Evolutionary conservation across 371 early-diverging fungal genomes (phyloP), one percentile per base, ranked within the genome.

Genomic region (Basidiobolus meristosporus): DNA sequence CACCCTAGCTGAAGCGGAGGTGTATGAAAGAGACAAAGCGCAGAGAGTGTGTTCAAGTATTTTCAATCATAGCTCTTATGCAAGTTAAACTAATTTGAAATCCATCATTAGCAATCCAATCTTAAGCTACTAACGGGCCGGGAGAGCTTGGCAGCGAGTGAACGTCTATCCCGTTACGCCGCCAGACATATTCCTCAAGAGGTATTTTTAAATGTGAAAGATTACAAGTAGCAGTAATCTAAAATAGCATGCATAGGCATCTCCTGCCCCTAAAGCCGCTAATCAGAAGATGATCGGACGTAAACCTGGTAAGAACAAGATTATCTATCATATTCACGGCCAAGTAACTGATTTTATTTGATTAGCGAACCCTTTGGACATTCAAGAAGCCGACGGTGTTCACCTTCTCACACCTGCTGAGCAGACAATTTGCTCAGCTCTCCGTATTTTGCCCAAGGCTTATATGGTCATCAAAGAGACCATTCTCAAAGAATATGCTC

Each of bases 381-480:
- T 93, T 31, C 60, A 68, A 22, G 62, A 70, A 26, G 73, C 81
- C 7, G 93, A 93, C 31, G 87, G 90, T 20, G 64, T 84, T 12
- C 83, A 91, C 36, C 62, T 93, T 15, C 60, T 97, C 14, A 68
- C 77, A 3, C 65, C 62, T 12, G 62, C 71, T 29, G 97, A 97
- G 51, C 73, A 73, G 43, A 63, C 65, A 2, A 51, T 95, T 18
- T 95, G 96, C 50, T 68, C 75, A n/a, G 63, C 58, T 0, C 54
- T 93, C 39, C 71, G 85, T 28, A 70, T 95, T 28, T 63, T 81
- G 49, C 92, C 92, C 7, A 59, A 74, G 26, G 71, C 87, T 2
- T 95, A 92, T 40, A 56, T 95, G 41, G 77, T 70, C 15, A 80
- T 88, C 63, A 95, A 95, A 52, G 85, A 90, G 22, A 73, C 78